Evolutionary conservation across 768 basidiomycete species (phyloP).

Genomic region (Lactifluus pinguis): DNA sequence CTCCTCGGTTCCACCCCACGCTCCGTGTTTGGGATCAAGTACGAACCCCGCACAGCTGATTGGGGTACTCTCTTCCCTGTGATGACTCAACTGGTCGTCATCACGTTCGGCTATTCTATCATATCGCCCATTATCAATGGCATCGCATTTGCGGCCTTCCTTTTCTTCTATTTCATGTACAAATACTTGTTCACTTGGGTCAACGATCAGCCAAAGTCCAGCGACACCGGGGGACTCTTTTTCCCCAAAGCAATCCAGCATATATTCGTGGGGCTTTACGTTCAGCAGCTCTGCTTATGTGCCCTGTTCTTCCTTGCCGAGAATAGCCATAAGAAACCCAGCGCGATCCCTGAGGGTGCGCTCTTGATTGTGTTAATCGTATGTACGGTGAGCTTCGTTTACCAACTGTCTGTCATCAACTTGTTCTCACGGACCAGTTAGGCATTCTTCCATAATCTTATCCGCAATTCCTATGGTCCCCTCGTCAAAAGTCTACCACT

Average conservation of each 20-base stretch:
- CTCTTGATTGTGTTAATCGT: slow-evolving; percentile 81
- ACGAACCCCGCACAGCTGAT: slow-evolving; percentile 49
- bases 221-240: slow-evolving; percentile 88
- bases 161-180: slow-evolving; percentile 74
- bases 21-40: slow-evolving; percentile 77
- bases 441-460: slow-evolving; percentile 63
- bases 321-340: slow-evolving; percentile 41
- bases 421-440: slow-evolving; percentile 22
- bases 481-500: slow-evolving; percentile 69
- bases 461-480: slow-evolving; percentile 75
- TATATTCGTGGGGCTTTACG: slow-evolving; percentile 87
- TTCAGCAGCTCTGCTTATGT: slow-evolving; percentile 77
- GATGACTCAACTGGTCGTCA: slow-evolving; percentile 73
- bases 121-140: slow-evolving; percentile 94
- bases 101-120: slow-evolving; percentile 75
- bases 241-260: slow-evolving; percentile 94
- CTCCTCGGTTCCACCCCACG: slow-evolving; percentile 86
- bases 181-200: slow-evolving; percentile 43
- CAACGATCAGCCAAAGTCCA: slow-evolving; percentile 54
- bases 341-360: slow-evolving; percentile 64
- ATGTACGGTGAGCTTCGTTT: slow-evolving; percentile 58
- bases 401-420: neutral
- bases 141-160: slow-evolving; percentile 73
- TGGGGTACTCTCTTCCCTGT: slow-evolving; percentile 75
- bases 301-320: slow-evolving; percentile 86